phyloP scores from a whole-genome alignment of 2,329 filamentous ascomycete species.

The Orbilia brochopaga region DNA sequence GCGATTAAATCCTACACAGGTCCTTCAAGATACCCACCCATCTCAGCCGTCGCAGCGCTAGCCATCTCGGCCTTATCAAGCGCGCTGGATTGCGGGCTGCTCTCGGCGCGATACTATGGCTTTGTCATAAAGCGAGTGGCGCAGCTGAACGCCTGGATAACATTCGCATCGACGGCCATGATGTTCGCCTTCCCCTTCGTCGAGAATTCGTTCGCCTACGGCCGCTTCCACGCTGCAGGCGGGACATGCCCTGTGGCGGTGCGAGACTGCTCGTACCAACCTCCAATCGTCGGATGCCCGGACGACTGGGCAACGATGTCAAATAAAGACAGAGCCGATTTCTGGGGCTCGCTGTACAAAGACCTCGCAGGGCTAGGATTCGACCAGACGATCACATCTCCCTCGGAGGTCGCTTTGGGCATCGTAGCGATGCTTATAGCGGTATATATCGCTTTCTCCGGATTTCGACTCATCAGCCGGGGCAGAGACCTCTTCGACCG shows the following conservation, averaged over 20 bases:
- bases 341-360: constrained; percentile 17
- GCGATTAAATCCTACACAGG: constrained; percentile 25
- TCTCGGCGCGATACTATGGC: constrained; percentile 23
- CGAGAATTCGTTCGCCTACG: constrained; percentile 15
- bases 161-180: constrained; percentile 27
- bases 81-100: constrained; percentile 35
- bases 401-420: constrained; percentile 21
- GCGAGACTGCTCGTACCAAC: constrained; percentile 15
- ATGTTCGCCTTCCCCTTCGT: constrained; percentile 33
- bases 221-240: constrained; percentile 17
- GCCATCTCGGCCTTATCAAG: constrained; percentile 40
- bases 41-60: constrained; percentile 29
- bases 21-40: constrained; percentile 22
- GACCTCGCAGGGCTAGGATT: constrained; percentile 21
- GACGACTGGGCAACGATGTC: background rate
- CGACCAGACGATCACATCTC: constrained; percentile 10
- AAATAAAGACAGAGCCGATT: constrained; percentile 7
- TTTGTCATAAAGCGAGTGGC: constrained; percentile 29
- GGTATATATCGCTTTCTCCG: constrained; percentile 35
- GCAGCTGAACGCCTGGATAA: constrained; percentile 28
- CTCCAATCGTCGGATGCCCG: constrained; percentile 27
- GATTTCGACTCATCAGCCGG: constrained; percentile 27
- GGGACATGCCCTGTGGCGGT: constrained; percentile 28
- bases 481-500: constrained; percentile 20
- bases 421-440: constrained; percentile 30